phyloP scores from a whole-genome alignment of 2,329 filamentous ascomycete species.

The Alternaria alternata region DNA sequence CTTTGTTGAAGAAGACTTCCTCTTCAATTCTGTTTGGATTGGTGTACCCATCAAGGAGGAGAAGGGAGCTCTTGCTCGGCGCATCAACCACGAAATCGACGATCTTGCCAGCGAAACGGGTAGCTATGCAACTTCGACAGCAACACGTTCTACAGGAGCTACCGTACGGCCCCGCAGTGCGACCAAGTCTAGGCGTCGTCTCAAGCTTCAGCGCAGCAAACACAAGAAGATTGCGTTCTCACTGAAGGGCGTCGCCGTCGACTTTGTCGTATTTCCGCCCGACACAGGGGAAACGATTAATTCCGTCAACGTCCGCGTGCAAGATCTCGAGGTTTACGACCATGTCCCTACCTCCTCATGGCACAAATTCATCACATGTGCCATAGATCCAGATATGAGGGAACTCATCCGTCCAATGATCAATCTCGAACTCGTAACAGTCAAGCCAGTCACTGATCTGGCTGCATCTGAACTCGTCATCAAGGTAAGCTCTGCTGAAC shows the following conservation, averaged over 20 bases:
- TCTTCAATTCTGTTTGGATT: constrained; percentile 99
- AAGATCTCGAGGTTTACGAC: constrained; percentile 89
- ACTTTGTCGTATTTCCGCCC: constrained; percentile 81
- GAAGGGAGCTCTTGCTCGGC: constrained; percentile 78
- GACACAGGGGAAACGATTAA: constrained; percentile 82
- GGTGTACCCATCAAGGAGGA: constrained; percentile 88
- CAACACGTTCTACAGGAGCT: constrained; percentile 45
- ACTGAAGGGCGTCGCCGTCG: constrained; percentile 81
- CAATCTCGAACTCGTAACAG: constrained; percentile 85
- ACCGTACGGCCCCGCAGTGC: constrained; percentile 54
- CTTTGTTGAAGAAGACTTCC: constrained; percentile 88
- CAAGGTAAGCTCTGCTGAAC: constrained; percentile 62
- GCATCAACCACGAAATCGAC: constrained; percentile 88
- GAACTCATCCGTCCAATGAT: constrained; percentile 90
- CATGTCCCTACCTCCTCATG: constrained; percentile 95
- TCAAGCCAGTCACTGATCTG: constrained; percentile 83
- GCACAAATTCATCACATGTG: constrained; percentile 97
- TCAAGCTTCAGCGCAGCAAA: constrained; percentile 84
- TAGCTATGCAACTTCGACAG: constrained; percentile 76
- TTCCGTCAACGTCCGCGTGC: constrained; percentile 83
- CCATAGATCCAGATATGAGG: constrained; percentile 83
- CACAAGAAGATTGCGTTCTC: constrained; percentile 97
- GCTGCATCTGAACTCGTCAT: constrained; percentile 90
- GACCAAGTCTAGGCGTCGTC: constrained; percentile 57
- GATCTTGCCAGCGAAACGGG: constrained; percentile 89